Conservation (phyloP, 2,329 filamentous ascomycete species). For the Colletotrichum destructivum region DNA sequence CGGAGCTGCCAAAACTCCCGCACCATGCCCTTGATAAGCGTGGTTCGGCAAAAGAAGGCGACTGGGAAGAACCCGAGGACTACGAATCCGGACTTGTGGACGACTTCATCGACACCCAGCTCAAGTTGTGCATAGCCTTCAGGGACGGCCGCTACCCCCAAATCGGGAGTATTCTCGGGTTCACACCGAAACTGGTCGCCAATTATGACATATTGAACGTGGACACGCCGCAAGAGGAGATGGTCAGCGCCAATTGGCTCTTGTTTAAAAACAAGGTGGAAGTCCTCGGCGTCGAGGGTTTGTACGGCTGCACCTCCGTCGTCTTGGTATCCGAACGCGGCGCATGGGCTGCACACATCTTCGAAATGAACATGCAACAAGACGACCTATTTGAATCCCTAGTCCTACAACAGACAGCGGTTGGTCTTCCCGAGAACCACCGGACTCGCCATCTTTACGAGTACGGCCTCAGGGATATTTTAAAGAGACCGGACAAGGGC, state of each 20-base stretch:
- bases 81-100: neutral
- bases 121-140: no score
- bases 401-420: neutral
- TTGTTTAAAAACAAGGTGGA: neutral
- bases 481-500: neutral
- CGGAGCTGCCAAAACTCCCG: neutral
- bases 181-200: neutral
- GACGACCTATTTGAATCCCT: neutral
- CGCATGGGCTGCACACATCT: constrained; percentile 1
- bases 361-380: neutral
- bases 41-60: neutral
- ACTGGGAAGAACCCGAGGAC: neutral
- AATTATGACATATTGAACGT: neutral
- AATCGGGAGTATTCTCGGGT: neutral
- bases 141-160: no score
- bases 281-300: neutral
- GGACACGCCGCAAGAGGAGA: neutral
- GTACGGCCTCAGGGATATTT: neutral
- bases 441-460: neutral
- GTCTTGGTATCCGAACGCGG: neutral
- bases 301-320: neutral
- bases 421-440: neutral
- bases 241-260: neutral
- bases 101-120: no score
- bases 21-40: neutral